These are phyloP conservation scores for Gypsophila paniculata DNA, from an alignment of 179 eudicot species.

Conservation along the genomic window DNA sequence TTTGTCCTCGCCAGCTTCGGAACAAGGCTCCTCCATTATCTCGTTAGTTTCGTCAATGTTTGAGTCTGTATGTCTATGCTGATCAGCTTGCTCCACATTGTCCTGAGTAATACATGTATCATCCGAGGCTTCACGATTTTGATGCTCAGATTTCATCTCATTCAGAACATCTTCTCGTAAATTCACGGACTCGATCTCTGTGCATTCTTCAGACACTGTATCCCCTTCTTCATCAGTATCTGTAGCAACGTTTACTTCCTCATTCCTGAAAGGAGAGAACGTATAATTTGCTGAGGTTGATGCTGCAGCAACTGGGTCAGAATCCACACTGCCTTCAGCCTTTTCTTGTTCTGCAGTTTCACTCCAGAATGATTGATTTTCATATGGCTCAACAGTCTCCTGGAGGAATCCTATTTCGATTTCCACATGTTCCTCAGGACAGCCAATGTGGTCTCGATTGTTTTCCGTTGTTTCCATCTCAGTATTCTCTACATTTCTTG, in stretches of 20 bases:
- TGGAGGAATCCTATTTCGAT: conserved; percentile 12
- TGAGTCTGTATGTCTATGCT: conserved; percentile 6
- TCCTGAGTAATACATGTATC: conserved; percentile 16
- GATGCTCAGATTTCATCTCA: conserved; percentile 24
- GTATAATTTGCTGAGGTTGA: conserved; percentile 15
- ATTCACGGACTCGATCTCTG: conserved; percentile 20
- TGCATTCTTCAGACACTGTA: conserved; percentile 13
- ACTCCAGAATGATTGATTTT: conserved; percentile 15
- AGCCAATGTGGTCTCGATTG: conserved; percentile 10
- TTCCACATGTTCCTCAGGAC: conserved; percentile 18
- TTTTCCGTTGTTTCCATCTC: conserved; percentile 15
- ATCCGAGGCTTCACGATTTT: conserved; percentile 25
- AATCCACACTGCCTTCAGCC: conserved; percentile 1
- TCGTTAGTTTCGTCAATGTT: conserved; percentile 30
- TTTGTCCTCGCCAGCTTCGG: conserved; percentile 27
- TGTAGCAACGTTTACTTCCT: conserved; percentile 22
- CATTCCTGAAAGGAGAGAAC: conserved; percentile 26
- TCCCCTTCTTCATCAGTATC: conserved; percentile 28
- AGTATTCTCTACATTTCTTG: conserved; percentile 26
- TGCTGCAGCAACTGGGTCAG: conserved; percentile 16
- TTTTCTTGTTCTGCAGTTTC: conserved; percentile 11
- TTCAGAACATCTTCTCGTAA: conserved; percentile 26
- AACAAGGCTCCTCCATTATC: conserved; percentile 31
- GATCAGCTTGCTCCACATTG: conserved; percentile 5
- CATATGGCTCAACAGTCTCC: conserved; percentile 15